Evolutionary conservation across 805 yeast genomes (phyloP), one percentile per base, ranked within the genome.

Genomic region (Saccharomycopsis fermentans): DNA sequence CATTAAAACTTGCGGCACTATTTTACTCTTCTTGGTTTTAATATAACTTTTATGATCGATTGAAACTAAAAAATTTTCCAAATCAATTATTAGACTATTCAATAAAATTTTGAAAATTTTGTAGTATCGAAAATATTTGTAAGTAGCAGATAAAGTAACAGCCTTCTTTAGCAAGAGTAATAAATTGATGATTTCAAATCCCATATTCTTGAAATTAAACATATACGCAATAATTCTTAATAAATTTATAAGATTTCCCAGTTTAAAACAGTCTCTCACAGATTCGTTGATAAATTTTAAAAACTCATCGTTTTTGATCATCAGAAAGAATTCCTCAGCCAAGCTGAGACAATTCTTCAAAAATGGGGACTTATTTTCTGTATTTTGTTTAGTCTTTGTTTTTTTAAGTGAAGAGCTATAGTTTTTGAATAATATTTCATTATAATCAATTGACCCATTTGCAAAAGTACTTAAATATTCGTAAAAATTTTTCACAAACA

Each of bases 21-120:
- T 39, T n/a, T 40, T 54, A 17, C 34, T 26, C n/a, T 37, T 54
- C 32, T 54, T 43, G 29, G 55, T 56, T 21, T 24, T 37, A 16
- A 58, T 39, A 19, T 53, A 61, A 16, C 21, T 21, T 16, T 21
- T 29, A 32, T 50, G 57, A 19, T 56, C 54, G 21, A 59, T 59
- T 16, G 59, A 59, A 4, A 55, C 40, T 6, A 61, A 48, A 48
- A 54, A 61, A 24, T 56, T 39, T 29, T 61, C 60, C 36, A 61
- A 51, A 48, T 61, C 63, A 36, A 56, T 51, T 16, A 61, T 55
- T 14, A 61, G 19, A 14, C 59, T 59, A 34, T 56, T 27, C 17
- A 59, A 55, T 17, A 61, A 21, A 19, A 56, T 51, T 27, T 56
- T 56, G 57, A 61, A 61, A 26, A 59, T 43, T 36, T 61, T 61